phyloP scores from a whole-genome alignment of 2,329 filamentous ascomycete species.

The Cadophora sp. region DNA sequence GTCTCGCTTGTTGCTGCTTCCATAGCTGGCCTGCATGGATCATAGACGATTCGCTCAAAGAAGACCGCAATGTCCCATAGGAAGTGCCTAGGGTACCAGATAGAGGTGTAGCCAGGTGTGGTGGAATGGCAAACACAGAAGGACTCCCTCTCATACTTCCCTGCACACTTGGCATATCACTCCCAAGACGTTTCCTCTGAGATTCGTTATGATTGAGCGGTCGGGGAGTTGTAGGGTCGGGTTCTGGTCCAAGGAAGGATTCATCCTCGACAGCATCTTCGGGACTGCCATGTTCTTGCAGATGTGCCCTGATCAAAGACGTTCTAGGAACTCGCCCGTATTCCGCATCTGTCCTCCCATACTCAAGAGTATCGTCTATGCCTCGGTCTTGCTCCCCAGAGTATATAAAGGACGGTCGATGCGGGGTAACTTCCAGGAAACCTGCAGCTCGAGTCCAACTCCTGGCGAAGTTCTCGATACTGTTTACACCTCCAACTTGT shows the following conservation, averaged over 20 bases:
- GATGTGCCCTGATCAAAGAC: conserved; percentile 58
- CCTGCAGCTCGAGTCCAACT: conserved; percentile 91
- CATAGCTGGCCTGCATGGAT: conserved; percentile 58
- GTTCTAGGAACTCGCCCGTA: conserved; percentile 37
- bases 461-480: conserved; percentile 89
- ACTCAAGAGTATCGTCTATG: conserved; percentile 36
- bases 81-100: conserved; percentile 73
- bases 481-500: conserved; percentile 89
- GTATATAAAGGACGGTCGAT: conserved; percentile 75
- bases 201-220: conserved; percentile 51
- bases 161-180: conserved; percentile 38
- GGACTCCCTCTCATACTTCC: conserved; percentile 48
- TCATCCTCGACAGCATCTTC: conserved; percentile 43
- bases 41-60: conserved; percentile 52
- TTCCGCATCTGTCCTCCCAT: conserved; percentile 39
- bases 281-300: conserved; percentile 50
- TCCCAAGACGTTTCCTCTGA: conserved; percentile 30
- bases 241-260: conserved; percentile 22
- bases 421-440: conserved; percentile 87
- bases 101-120: conserved; percentile 70
- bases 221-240: conserved; percentile 33
- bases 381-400: conserved; percentile 59
- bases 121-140: conserved; percentile 64
- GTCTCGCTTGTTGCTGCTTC: conserved; percentile 55
- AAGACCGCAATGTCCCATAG: conserved; percentile 59